Base-by-base conservation (phyloP, 208 protist genomes). In the Phytomonas serpens region DNA sequence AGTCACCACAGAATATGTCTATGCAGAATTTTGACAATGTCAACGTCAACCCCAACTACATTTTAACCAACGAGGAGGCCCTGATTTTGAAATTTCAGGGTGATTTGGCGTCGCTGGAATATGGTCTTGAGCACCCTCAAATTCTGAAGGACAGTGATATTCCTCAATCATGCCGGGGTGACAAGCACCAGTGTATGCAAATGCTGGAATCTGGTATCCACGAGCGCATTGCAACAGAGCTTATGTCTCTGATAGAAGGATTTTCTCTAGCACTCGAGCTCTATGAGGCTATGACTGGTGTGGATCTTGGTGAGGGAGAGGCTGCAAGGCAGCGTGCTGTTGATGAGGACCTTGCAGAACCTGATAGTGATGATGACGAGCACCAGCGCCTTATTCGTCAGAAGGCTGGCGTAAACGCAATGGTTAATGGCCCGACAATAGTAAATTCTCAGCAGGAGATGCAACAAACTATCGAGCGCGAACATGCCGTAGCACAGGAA, bases 21-120 rank as follows among this genome's bases (percentile, higher is more conserved):
- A 71, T 82, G 64, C 77, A 82, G 47, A 83, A 74, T 38, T 84
- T 85, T 32, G 67, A 82, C 71, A 71, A 75, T 30, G 61, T 69
- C 7, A 65, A 75, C 13, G 73, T 71, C 16, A 84, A 85, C 70
- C 87, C 77, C 32, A 89, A 88, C 73, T 80, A 92, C 11, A 75
- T 82, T 27, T 74, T 93, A 27, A 81, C 85, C 66, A 81, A 84
- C 27, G 77, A 85, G 65, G 89, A 97, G 27, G 84, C 89, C 7
- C 64, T 97, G 30, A 63, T 97, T 57, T 76, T 94, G 67, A 69
- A 92, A 73, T 85, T 77, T 65, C 92, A 97, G 77, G 87, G 89
- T 19, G 92, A 97, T 72, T 74, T 97, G 32, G 87, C 85, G 19
- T 93, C 88, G 2, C 83, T 97, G 11, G 92, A 97, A 80, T 97